Base-by-base conservation (phyloP, 2,329 filamentous ascomycete species). In the Cadophora gregata region DNA sequence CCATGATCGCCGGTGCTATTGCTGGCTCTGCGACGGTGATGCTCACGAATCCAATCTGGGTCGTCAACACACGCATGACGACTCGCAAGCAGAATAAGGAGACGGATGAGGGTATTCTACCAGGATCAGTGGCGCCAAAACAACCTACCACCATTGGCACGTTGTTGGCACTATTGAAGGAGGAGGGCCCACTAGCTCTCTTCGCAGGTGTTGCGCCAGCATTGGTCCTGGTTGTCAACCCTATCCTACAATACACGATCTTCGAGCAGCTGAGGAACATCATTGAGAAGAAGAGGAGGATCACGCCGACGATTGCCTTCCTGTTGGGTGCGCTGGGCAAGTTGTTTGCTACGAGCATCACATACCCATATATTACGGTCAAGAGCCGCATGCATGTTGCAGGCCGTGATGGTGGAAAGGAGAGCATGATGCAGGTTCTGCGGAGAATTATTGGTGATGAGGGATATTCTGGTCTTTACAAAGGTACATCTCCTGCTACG, bases 11-110 rank as follows among this genome's bases (percentile, higher is more conserved):
- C 3, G 96, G 96, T 72, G 96, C 96, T 66, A 85, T 99, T 74
- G 96, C 96, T 48, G 96, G 96, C 14, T 94, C 90, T 72, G 95
- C 95, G 14, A 99, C 96, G 21, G 96, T 99, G 72, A 85, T 99
- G 76, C 85, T 97, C 76, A 99, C 96, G 68, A 99, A 99, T 83
- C 96, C 96, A 56, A 99, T 99, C 81, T 99, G 96, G 96, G 96
- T 99, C 61, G 85, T 99, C 79, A 99, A 99, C 84, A 99, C 96
- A 63, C 91, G 96, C 77, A 96, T 99, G 91, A 99, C 96, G 25
- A 95, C 96, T 59, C 89, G 93, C 75, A 90, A 91, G 81, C 87
- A 87, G 71, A 76, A 74, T 38, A 79, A 81, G 72, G 79, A 82
- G 71, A 71, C 81, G 2, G 79, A 80, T 62, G 78, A 81, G 70